phyloP scores from a whole-genome alignment of 2,329 filamentous ascomycete species.

The Esteya vermicola region DNA sequence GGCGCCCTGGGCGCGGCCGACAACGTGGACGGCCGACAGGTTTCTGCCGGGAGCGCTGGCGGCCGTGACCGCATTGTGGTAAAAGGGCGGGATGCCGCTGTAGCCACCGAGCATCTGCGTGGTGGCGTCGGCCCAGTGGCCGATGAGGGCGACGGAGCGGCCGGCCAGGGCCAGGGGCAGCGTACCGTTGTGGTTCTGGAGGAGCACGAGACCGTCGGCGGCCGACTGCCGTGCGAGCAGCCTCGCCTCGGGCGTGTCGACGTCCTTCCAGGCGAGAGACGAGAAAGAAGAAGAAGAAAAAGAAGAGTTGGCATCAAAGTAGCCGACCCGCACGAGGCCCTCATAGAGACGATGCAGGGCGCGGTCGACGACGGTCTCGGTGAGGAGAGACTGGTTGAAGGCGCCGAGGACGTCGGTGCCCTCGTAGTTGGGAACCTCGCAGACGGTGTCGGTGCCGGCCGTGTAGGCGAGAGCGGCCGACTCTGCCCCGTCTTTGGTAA shows the following conservation, averaged over 20 bases:
- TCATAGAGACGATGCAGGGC: neutral
- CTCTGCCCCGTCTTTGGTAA: conserved; percentile 8
- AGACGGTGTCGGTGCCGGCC: conserved; percentile 22
- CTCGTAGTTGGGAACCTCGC: conserved; percentile 9
- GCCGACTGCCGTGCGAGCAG: conserved; percentile 41
- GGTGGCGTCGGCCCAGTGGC: conserved; percentile 28
- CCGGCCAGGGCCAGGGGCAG: conserved; percentile 27
- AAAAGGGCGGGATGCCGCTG: conserved; percentile 38
- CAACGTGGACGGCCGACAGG: too few species aligned
- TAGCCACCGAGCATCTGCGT: conserved; percentile 33
- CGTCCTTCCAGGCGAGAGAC: conserved; percentile 34
- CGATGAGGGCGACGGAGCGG: conserved; percentile 26
- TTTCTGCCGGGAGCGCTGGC: too few species aligned
- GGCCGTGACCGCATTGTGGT: conserved; percentile 34
- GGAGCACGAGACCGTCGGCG: conserved; percentile 10
- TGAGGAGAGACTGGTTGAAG: neutral
- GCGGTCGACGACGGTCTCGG: neutral
- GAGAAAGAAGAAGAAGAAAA: neutral
- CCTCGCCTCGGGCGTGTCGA: conserved; percentile 38
- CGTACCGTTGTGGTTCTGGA: conserved; percentile 40
- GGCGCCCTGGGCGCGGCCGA: too few species aligned
- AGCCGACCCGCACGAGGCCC: conserved; percentile 27
- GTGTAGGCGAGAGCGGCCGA: conserved; percentile 17
- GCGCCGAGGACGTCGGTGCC: neutral
- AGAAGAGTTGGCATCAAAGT: neutral